A percentile compares a stretch with the other conserved stretches of the same genome.
Evolutionary conservation across 352 stramenopile genomes (phyloP).

Genomic region (Lagenidium sp.): DNA sequence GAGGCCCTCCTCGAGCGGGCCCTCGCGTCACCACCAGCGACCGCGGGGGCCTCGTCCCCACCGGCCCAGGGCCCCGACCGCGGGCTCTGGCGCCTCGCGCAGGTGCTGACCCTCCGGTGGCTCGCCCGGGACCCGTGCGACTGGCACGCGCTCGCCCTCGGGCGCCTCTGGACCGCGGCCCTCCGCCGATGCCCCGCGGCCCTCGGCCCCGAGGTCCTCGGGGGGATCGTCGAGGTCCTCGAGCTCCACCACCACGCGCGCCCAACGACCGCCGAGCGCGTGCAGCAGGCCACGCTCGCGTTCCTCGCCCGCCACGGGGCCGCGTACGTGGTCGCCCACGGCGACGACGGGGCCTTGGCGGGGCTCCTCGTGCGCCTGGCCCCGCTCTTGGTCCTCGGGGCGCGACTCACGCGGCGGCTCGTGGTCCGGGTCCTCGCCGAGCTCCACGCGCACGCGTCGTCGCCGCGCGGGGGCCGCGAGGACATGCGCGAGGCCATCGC

Average conservation of each 20-base stretch:
- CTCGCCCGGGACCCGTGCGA: slow-evolving; percentile 43
- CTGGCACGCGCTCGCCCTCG: slow-evolving; percentile 55
- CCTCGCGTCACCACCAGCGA: too few species aligned
- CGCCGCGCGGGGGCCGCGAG: slow-evolving; percentile 9
- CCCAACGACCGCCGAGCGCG: slow-evolving; percentile 21
- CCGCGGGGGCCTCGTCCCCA: slow-evolving; percentile 24
- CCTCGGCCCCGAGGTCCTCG: slow-evolving; percentile 40
- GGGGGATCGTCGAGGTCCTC: slow-evolving; percentile 34
- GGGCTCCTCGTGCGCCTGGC: slow-evolving; percentile 32
- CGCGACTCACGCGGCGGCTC: slow-evolving; percentile 33
- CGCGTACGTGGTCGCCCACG: slow-evolving; percentile 18
- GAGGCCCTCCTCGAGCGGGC: slow-evolving; percentile 56
- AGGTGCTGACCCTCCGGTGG: slow-evolving; percentile 47
- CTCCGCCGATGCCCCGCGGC: slow-evolving; percentile 25
- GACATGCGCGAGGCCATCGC: slow-evolving; percentile 26
- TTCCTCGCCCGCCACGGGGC: slow-evolving; percentile 38
- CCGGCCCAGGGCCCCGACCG: slow-evolving; percentile 30
- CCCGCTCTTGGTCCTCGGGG: slow-evolving; percentile 49
- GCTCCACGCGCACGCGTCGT: slow-evolving; percentile 18
- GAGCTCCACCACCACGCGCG: slow-evolving; percentile 36
- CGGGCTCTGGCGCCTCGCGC: slow-evolving; percentile 33
- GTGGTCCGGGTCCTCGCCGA: slow-evolving; percentile 27
- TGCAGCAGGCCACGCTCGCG: slow-evolving; percentile 42
- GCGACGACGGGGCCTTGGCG: slow-evolving; percentile 9
- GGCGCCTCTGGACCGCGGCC: slow-evolving; percentile 48